Conservation (phyloP, 2,329 filamentous ascomycete species). For the Pseudocercospora fijiensis region DNA sequence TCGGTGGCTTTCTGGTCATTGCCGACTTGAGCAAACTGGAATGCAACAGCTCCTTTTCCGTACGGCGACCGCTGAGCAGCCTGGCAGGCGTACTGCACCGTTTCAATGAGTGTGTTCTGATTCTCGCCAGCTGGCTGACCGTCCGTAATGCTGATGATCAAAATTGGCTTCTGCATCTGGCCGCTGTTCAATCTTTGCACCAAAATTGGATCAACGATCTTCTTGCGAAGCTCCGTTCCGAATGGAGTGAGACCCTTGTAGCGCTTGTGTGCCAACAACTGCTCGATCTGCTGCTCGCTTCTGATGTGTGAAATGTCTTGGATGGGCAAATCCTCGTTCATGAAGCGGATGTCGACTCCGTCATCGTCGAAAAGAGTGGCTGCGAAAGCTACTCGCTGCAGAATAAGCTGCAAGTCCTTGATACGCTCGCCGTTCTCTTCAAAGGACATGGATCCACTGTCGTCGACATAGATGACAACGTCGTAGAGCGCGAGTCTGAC, state of each 20-base stretch:
- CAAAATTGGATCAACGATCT: constrained; percentile 63
- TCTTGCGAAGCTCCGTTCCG: constrained; percentile 61
- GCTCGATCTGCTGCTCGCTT: constrained; percentile 57
- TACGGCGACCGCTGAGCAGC: constrained; percentile 54
- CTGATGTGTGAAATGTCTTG: constrained; percentile 55
- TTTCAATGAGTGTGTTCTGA: constrained; percentile 56
- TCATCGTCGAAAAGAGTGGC: constrained; percentile 69
- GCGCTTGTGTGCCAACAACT: constrained; percentile 57
- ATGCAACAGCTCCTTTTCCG: constrained; percentile 58
- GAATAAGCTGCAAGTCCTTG: constrained; percentile 63
- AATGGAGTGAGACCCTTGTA: constrained; percentile 68
- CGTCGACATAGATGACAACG: constrained; percentile 64
- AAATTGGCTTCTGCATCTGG: constrained; percentile 61
- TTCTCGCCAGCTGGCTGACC: constrained; percentile 65
- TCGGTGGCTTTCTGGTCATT: constrained; percentile 64
- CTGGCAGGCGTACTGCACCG: constrained; percentile 55
- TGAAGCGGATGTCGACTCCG: constrained; percentile 67
- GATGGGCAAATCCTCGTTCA: constrained; percentile 60
- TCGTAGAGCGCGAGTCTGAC: constrained; percentile 64
- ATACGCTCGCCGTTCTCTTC: constrained; percentile 67
- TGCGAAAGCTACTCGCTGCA: constrained; percentile 62
- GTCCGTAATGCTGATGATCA: constrained; percentile 66
- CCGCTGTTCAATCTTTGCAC: constrained; percentile 53
- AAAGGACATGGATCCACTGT: constrained; percentile 69
- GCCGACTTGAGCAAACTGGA: constrained; percentile 69